phyloP scores from a whole-genome alignment of 192 early-diverging fungal species.

The Chytriomyces sp. region DNA sequence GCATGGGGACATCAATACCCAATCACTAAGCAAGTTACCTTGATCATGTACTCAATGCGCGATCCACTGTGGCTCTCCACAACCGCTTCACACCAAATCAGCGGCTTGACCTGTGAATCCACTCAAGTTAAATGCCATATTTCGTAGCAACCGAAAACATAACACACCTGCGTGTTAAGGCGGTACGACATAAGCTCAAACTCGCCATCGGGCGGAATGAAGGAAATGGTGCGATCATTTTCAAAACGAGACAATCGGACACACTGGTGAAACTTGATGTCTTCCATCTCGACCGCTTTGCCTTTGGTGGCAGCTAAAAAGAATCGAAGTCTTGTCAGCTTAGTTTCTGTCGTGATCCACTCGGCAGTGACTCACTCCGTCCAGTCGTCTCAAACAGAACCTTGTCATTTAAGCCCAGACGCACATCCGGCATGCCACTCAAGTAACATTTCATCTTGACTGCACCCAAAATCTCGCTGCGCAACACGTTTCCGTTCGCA shows the following conservation, averaged over 20 bases:
- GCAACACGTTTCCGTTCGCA: slow-evolving; percentile 75
- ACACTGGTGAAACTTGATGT: slow-evolving; percentile 99
- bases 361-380: slow-evolving; percentile 48
- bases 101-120: slow-evolving; percentile 80
- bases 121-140: slow-evolving; percentile 70
- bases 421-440: slow-evolving; percentile 96
- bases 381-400: slow-evolving; percentile 93
- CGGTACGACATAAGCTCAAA: slow-evolving; percentile 82
- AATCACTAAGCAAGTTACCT: slow-evolving; percentile 35
- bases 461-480: slow-evolving; percentile 88
- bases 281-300: slow-evolving; percentile 89
- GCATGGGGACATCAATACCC: background rate
- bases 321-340: background rate
- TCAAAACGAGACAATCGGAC: slow-evolving; percentile 94
- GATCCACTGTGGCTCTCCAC: slow-evolving; percentile 86
- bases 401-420: slow-evolving; percentile 96
- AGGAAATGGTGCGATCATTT: slow-evolving; percentile 93
- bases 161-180: slow-evolving; percentile 73
- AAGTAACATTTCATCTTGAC: slow-evolving; percentile 96
- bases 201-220: slow-evolving; percentile 98
- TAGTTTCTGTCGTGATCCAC: background rate
- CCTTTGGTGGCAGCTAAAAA: slow-evolving; percentile 38
- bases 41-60: slow-evolving; percentile 93
- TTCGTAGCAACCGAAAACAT: slow-evolving; percentile 75
- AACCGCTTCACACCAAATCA: slow-evolving; percentile 83